A percentile compares a stretch with the other conserved stretches of the same genome.
Conservation (phyloP, 1,284 basidiomycete species). For the Tylopilus sp. region DNA sequence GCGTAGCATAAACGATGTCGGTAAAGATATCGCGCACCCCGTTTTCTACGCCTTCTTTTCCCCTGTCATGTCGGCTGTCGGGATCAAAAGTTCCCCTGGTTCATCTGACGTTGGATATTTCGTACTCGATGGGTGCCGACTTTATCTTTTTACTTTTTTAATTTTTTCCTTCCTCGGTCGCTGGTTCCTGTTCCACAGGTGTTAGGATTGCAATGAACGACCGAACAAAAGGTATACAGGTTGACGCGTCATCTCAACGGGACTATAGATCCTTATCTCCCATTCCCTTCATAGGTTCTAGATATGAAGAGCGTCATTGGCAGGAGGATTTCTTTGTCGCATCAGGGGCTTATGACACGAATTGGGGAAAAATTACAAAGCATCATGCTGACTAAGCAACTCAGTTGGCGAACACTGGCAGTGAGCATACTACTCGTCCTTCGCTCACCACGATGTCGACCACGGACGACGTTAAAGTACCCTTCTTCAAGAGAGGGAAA, state of each 20-base stretch:
- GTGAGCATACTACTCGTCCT: too few species aligned
- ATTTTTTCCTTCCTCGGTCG: background rate
- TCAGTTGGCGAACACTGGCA: too few species aligned
- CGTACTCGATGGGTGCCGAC: background rate
- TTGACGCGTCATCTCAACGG: background rate
- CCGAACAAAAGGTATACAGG: background rate
- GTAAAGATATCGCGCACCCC: conserved; percentile 9
- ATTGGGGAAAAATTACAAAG: conserved; percentile 14
- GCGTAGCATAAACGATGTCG: conserved; percentile 11
- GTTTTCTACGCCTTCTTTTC: background rate
- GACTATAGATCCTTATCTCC: too few species aligned
- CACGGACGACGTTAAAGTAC: conserved; percentile 49
- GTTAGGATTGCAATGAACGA: background rate
- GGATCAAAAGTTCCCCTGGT: background rate
- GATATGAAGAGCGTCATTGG: background rate
- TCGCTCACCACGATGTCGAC: conserved; percentile 38
- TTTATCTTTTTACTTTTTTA: background rate
- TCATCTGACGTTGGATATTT: background rate
- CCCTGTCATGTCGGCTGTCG: background rate
- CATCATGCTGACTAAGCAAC: conserved; percentile 20
- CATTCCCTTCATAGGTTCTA: background rate
- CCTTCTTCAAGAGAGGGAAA: conserved; percentile 85
- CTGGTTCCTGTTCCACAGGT: background rate
- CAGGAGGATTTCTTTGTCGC: background rate
- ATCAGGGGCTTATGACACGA: conserved; percentile 13